Conservation (phyloP, 2,329 filamentous ascomycete genomes). For the Corniculantispora saksenae region DNA sequence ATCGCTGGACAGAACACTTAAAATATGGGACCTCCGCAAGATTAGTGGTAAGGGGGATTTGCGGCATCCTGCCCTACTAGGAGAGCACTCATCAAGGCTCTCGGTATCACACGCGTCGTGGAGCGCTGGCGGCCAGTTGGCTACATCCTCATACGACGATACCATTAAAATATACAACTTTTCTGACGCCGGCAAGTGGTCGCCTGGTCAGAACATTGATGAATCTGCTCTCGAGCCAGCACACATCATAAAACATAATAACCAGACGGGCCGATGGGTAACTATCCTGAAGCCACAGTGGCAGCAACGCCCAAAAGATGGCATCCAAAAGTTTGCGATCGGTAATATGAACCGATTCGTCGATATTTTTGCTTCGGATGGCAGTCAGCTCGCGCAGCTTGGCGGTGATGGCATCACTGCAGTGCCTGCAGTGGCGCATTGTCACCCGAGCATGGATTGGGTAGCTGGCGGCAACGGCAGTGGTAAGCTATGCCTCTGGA, state of each 20-base stretch:
- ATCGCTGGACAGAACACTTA: conserved; percentile 83
- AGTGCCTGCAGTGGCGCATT: conserved; percentile 88
- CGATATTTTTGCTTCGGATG: conserved; percentile 80
- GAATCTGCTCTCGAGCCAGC: conserved; percentile 68
- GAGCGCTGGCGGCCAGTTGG: conserved; percentile 80
- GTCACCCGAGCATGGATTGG: conserved; percentile 88
- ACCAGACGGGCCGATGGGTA: conserved; percentile 93
- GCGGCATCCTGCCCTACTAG: conserved; percentile 68
- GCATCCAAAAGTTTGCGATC: conserved; percentile 84
- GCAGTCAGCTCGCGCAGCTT: conserved; percentile 84
- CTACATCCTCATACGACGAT: conserved; percentile 92
- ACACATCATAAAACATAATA: conserved; percentile 78
- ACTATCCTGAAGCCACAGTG: conserved; percentile 82
- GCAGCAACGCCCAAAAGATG: conserved; percentile 77
- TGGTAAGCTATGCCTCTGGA: conserved; percentile 91
- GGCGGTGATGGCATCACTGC: conserved; percentile 90
- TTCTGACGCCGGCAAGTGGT: conserved; percentile 60
- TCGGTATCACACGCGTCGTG: conserved; percentile 93
- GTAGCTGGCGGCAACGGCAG: conserved; percentile 88
- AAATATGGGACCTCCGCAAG: conserved; percentile 89
- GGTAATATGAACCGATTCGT: conserved; percentile 98
- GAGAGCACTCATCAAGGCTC: conserved; percentile 77
- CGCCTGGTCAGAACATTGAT: conserved; percentile 56
- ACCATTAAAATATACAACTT: conserved; percentile 92
- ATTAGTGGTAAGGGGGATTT: conserved; percentile 64